Evolutionary conservation across 805 yeast genomes (phyloP).

Genomic region (Monosporozyma aerobia): DNA sequence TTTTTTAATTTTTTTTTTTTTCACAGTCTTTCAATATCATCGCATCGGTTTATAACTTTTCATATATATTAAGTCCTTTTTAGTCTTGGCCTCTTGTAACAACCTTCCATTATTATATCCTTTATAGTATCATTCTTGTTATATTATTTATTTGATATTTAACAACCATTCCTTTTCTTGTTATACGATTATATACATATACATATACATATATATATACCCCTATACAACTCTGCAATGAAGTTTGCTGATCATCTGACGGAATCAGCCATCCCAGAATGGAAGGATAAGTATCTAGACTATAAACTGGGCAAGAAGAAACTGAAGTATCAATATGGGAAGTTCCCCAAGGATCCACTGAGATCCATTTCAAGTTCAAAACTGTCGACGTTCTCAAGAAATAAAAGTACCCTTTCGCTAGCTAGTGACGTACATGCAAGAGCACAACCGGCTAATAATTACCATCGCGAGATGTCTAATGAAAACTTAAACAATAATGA

Average conservation of each 20-base stretch:
- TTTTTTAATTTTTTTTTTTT: too few relatives aligned
- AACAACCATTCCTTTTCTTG: too few relatives aligned
- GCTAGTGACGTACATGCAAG: neutral
- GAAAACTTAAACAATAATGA: neutral
- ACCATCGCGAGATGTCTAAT: neutral
- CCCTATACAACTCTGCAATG: slow-evolving; percentile 31
- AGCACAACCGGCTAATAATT: neutral
- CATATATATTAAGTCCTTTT: too few relatives aligned
- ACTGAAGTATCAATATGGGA: slow-evolving; percentile 23
- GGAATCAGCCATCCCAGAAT: slow-evolving; percentile 71
- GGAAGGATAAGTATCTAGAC: slow-evolving; percentile 76
- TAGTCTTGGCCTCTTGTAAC: too few relatives aligned
- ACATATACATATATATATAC: too few relatives aligned
- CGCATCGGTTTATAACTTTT: too few relatives aligned
- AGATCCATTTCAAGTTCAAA: neutral
- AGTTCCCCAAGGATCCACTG: slow-evolving; percentile 7
- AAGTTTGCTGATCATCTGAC: slow-evolving; percentile 57
- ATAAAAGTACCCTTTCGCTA: neutral
- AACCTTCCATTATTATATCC: too few relatives aligned
- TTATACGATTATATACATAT: too few relatives aligned
- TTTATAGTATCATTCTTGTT: too few relatives aligned
- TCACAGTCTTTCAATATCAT: too few relatives aligned
- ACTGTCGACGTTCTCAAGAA: neutral
- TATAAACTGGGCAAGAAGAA: slow-evolving; percentile 43
- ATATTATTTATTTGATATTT: too few relatives aligned